Conservation (phyloP, 148 eudicot species). For the Tetragonia tetragonoides region DNA sequence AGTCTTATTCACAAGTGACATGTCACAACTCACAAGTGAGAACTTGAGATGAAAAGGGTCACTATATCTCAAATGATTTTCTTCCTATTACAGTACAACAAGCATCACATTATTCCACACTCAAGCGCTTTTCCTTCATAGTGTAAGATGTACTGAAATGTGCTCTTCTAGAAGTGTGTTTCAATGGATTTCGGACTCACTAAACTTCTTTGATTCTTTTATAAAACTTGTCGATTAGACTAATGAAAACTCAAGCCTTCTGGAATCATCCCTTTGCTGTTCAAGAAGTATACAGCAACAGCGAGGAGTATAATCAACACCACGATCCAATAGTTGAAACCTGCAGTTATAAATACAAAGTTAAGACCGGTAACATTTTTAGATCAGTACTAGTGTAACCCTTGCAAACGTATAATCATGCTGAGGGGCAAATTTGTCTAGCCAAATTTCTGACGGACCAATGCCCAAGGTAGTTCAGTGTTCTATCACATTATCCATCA, state of each 20-base stretch:
- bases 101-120: too few relatives aligned
- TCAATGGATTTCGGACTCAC: conserved; percentile 4
- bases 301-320: conserved; percentile 34
- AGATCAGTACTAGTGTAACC: too few relatives aligned
- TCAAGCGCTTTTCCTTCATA: too few relatives aligned
- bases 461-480: too few relatives aligned
- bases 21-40: not conserved
- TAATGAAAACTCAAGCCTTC: not conserved
- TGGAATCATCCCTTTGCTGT: conserved; percentile 22
- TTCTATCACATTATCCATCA: too few relatives aligned
- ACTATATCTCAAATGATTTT: not conserved
- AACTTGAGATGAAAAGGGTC: not conserved
- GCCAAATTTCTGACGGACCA: too few relatives aligned
- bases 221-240: not conserved
- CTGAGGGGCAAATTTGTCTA: too few relatives aligned
- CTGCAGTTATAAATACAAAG: conserved; percentile 26
- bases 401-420: too few relatives aligned
- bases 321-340: conserved; percentile 39
- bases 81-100: not conserved
- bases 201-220: not conserved
- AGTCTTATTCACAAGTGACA: too few relatives aligned
- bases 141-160: not conserved
- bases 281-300: conserved; percentile 24
- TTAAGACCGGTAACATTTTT: not conserved
- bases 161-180: not conserved